A percentile compares a stretch with the other conserved stretches of the same genome.
Evolutionary conservation across 441 rosid species (phyloP).

Genomic region (Manihot esculenta): DNA sequence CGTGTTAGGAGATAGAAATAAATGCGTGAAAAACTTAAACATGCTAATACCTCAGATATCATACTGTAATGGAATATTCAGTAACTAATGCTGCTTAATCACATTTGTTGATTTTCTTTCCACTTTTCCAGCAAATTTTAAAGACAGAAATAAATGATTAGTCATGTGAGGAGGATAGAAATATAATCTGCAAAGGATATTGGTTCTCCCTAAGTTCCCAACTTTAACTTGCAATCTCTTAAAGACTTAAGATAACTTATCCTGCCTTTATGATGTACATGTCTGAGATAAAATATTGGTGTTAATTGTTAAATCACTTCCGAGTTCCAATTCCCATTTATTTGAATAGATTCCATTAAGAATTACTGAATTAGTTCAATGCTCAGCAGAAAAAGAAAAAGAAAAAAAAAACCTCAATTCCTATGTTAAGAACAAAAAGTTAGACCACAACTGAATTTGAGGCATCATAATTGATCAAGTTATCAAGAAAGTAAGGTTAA

Average conservation of each 20-base stretch:
- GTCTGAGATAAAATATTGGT: background rate
- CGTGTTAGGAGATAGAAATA: background rate
- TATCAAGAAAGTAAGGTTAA: constrained; percentile 6
- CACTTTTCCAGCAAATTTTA: background rate
- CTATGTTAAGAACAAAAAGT: constrained; percentile 1
- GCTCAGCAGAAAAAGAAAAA: background rate
- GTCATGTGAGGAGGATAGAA: too few relatives aligned
- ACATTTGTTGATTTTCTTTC: background rate
- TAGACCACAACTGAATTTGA: constrained; percentile 13
- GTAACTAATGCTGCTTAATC: background rate
- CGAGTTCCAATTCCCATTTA: constrained; percentile 5
- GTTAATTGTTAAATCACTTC: background rate
- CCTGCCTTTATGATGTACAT: background rate
- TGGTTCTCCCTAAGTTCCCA: background rate
- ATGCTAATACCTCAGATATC: constrained; percentile 1
- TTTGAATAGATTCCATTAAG: constrained; percentile 9
- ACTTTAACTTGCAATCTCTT: too few relatives aligned
- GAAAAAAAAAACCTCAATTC: constrained; percentile 6
- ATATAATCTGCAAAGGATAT: too few relatives aligned
- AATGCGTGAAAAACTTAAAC: background rate
- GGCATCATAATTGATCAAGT: background rate
- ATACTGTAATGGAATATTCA: background rate
- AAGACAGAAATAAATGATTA: background rate
- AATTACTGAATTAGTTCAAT: constrained; percentile 14
- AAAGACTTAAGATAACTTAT: background rate